Conservation (phyloP, 2,329 filamentous ascomycete genomes). For the Phaeophleospora eucalypticola region DNA sequence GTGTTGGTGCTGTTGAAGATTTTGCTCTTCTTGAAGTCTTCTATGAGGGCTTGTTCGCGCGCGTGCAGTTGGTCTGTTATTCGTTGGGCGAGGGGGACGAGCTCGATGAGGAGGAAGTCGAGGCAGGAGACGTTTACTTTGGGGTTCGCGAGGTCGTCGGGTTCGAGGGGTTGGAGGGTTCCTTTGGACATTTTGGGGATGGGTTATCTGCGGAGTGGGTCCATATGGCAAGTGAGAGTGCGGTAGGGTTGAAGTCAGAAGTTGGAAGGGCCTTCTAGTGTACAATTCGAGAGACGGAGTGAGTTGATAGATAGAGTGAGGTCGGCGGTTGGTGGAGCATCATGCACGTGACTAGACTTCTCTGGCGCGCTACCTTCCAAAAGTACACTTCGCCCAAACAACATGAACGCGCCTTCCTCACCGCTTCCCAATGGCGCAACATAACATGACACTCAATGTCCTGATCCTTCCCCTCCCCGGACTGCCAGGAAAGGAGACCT, state of each 20-base stretch:
- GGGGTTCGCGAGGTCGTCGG: slow-evolving; percentile 27
- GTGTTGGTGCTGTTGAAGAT: slow-evolving; percentile 20
- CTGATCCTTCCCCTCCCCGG: too few species aligned
- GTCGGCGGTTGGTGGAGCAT: background rate
- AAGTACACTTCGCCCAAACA: too few species aligned
- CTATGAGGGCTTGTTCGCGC: slow-evolving; percentile 40
- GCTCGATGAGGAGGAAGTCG: slow-evolving; percentile 92
- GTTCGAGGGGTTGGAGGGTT: background rate
- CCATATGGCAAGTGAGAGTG: background rate
- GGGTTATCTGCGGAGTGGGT: background rate
- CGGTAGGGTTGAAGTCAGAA: background rate
- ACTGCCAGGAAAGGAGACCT: too few species aligned
- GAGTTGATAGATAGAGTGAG: background rate
- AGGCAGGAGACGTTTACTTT: slow-evolving; percentile 73
- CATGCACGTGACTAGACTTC: background rate
- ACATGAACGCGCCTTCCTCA: too few species aligned
- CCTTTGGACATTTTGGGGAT: background rate
- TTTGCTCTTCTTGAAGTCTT: slow-evolving; percentile 28
- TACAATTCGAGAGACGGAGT: background rate
- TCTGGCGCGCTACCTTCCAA: background rate
- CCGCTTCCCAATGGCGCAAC: too few species aligned
- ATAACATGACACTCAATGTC: too few species aligned
- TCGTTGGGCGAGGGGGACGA: slow-evolving; percentile 89
- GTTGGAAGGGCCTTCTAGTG: background rate
- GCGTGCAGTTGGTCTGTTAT: slow-evolving; percentile 69